Base-by-base conservation (phyloP, 2,329 filamentous ascomycete genomes). In the Fusarium goolgardi region DNA sequence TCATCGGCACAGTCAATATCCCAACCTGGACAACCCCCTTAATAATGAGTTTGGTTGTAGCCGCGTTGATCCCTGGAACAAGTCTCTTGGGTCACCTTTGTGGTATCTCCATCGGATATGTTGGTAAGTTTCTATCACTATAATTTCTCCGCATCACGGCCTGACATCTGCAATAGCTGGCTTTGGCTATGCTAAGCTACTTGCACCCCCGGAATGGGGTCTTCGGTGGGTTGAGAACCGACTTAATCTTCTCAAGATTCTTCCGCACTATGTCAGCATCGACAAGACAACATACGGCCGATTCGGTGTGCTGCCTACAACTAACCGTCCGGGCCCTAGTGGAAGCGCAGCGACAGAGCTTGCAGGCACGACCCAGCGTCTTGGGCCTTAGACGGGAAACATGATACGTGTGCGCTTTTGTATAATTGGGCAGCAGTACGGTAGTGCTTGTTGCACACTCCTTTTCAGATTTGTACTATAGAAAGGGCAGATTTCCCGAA, bases 251-350 rank as follows among this genome's bases (percentile, higher is more conserved):
- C 84, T 97, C 23, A 92, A 89, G 21, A 86, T 93, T 61, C 81
- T 98, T 27, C 95, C 95, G 44, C 93, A 97, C 79, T 98, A 97
- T 75, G 91, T 98, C 47, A 96, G 92, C 58, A 90, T 97, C 18
- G 95, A 98, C 75, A 94, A 97, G 79, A 97, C 97, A 84, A 97
- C 93, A 8, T 97, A 95, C 75, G 95, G 95, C 10, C 86, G 95
- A 54, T 97, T 97, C 73, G 95, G 95, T 3, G 91, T 97, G 16
- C 82, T 98, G 58, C 95, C 94, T 4, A 85, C 88, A 2, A 83
- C 73, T 40, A 76, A 78, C 55, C 76, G 79, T 20, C 73, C 78
- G 27, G 74, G 76, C 50, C 74, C 78, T 35, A 74, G 76, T 45
- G 76, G 80, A 9, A 80, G 82, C 65, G 78, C 84, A 18, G 82